Conservation (phyloP, 306 rosid species). For the Dryas drummondii region DNA sequence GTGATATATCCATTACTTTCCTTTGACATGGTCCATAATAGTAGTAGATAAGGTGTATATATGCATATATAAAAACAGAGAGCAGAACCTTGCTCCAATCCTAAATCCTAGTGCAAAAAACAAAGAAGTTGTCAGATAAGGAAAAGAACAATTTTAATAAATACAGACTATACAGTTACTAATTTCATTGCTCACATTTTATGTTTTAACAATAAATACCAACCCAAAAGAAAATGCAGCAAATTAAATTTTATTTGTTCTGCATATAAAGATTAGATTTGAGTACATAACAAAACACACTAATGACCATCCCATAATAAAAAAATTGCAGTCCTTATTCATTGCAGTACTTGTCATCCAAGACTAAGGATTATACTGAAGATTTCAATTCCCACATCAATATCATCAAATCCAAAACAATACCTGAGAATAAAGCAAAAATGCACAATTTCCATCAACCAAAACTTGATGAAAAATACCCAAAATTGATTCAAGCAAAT, state of each 20-base stretch:
- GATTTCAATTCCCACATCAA: slow-evolving; percentile 6
- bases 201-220: not conserved
- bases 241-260: not conserved
- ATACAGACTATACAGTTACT: not conserved
- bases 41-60: not conserved
- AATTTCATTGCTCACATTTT: not conserved
- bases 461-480: not conserved
- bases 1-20: no score
- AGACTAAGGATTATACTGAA: not conserved
- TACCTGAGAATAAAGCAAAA: not conserved
- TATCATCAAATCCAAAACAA: not conserved
- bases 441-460: not conserved
- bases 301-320: not conserved
- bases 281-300: not conserved
- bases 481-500: not conserved
- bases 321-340: not conserved
- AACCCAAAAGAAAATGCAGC: not conserved
- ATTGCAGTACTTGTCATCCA: not conserved
- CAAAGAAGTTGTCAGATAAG: not conserved
- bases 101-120: no score
- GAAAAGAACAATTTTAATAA: not conserved
- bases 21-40: not conserved
- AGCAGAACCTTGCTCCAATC: not conserved
- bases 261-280: not conserved
- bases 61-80: not conserved